A percentile compares a stretch with the other conserved stretches of the same genome.
Evolutionary conservation across 179 eudicot species (phyloP).

Genomic region (Corrigiola litoralis): DNA sequence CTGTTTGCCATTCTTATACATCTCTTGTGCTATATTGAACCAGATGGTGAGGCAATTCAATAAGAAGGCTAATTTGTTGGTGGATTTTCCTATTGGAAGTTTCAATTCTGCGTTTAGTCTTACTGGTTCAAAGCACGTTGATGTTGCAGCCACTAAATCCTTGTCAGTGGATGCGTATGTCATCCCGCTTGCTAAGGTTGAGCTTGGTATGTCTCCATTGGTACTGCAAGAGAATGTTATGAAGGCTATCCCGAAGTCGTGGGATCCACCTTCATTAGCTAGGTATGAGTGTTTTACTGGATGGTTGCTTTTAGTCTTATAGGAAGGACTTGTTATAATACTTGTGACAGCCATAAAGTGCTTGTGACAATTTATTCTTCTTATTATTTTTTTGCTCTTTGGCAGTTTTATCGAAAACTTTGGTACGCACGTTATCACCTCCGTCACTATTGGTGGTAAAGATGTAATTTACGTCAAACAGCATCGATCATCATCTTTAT

Average conservation of each 20-base stretch:
- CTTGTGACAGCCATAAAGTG: background rate
- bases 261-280: conserved; percentile 88
- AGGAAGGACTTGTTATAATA: background rate
- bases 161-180: conserved; percentile 65
- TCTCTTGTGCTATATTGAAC: conserved; percentile 10
- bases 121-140: conserved; percentile 69
- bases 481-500: conserved; percentile 68
- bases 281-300: conserved; percentile 40
- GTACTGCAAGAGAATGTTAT: conserved; percentile 62
- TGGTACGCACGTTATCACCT: conserved; percentile 85
- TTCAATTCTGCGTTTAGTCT: conserved; percentile 87
- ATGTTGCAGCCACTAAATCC: conserved; percentile 69
- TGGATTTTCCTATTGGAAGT: conserved; percentile 68
- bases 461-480: conserved; percentile 83
- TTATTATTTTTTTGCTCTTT: background rate
- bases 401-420: conserved; percentile 79
- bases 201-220: conserved; percentile 42
- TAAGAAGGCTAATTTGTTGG: conserved; percentile 57
- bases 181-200: conserved; percentile 66
- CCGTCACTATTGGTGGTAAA: conserved; percentile 89
- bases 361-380: background rate
- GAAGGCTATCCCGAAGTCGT: conserved; percentile 59
- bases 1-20: conserved; percentile 6
- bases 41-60: conserved; percentile 89
- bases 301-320: background rate